These are phyloP conservation scores for Trichoderma breve DNA, from an alignment of 2,329 filamentous ascomycete genomes.

Conservation along the genomic window DNA sequence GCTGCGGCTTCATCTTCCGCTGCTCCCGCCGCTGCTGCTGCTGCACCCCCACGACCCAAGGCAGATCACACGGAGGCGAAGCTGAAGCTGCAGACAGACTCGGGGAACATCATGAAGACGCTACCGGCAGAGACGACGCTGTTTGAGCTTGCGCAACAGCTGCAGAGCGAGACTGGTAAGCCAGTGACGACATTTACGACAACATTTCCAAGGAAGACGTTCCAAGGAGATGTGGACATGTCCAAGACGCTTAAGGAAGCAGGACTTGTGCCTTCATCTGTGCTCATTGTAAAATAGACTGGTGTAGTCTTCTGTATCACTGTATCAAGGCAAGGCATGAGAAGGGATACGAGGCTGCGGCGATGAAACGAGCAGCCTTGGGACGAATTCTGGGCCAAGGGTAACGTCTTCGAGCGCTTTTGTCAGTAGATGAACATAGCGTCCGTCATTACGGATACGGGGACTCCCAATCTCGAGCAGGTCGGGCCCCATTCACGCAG, in stretches of 20 bases:
- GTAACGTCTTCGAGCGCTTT: background rate
- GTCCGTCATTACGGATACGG: background rate
- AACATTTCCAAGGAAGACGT: constrained; percentile 85
- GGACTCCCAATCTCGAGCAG: background rate
- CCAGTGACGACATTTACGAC: constrained; percentile 75
- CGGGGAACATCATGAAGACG: constrained; percentile 79
- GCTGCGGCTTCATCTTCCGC: constrained; percentile 41
- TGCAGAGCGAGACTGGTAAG: constrained; percentile 68
- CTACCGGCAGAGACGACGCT: constrained; percentile 86
- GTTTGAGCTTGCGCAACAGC: constrained; percentile 80
- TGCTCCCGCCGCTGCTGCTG: constrained; percentile 46
- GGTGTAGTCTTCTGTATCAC: background rate
- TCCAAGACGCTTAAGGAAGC: constrained; percentile 91
- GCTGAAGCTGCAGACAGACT: constrained; percentile 72
- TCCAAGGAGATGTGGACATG: constrained; percentile 67
- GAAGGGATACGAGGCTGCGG: background rate
- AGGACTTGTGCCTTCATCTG: constrained; percentile 86
- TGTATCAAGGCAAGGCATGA: background rate
- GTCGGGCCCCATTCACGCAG: background rate
- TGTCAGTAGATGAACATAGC: constrained; percentile 1
- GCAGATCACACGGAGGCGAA: constrained; percentile 77
- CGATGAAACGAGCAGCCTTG: background rate
- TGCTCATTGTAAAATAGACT: constrained; percentile 67
- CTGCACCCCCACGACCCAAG: constrained; percentile 57
- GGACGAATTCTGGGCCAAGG: background rate